Base-by-base conservation (phyloP, 257 asterid genomes). In the Cinchona pubescens region DNA sequence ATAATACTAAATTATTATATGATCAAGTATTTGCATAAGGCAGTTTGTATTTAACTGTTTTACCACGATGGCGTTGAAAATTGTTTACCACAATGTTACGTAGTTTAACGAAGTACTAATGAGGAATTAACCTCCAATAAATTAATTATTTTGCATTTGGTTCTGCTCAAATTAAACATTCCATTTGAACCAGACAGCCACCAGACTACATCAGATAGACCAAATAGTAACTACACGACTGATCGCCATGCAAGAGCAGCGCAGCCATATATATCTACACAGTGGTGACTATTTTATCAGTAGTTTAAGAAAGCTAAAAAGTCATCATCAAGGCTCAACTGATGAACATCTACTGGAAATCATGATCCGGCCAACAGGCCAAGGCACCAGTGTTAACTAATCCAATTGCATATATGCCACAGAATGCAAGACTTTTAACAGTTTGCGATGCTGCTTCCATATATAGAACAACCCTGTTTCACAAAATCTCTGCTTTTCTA, bases 401-500 rank as follows among this genome's bases (percentile, higher is more conserved):
- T 42, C 58, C 23, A 76, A 46, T 53, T 32, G 27, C 29, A 46
- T 35, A 46, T 42, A 40, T 21, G 67, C 74, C 59, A 21, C 59
- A n/a, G 11, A 46, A 12, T 21, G 37, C n/a, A 45, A 30, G 49
- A 40, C 61, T 45, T 60, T 35, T 25, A 70, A 42, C 51, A 30
- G 10, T 40, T 27, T 16, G 46, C 69, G 48, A 42, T 63, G 76
- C 73, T 63, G 73, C 55, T 59, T 58, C 55, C 68, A 61, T 40
- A 58, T 43, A 59, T 51, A 56, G 65, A 27, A 66, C 25, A 25
- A 13, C 70, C 67, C 42, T 73, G 55, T 64, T 69, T 78, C 59
- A 69, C 62, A 56, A 74, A 67, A 63, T 68, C 80, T 70, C 30
- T 46, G 64, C 49, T 75, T 38, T 61, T 13, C 68, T 42, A 48